phyloP scores from a whole-genome alignment of 768 basidiomycete species.

The Russula brevipes region DNA sequence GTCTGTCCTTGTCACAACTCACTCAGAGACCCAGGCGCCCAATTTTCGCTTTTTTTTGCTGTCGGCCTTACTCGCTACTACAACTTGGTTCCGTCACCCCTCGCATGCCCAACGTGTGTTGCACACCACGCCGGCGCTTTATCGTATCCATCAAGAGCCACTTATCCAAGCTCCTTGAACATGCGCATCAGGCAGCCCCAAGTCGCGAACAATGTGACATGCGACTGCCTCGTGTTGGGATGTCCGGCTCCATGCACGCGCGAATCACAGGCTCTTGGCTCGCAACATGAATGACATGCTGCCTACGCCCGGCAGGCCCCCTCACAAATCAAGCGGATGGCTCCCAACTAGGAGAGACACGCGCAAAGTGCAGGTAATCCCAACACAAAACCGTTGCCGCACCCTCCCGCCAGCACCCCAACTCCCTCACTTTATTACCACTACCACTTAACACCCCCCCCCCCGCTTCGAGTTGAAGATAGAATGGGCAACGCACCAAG shows the following conservation, averaged over 20 bases:
- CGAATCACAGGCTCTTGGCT: conserved; percentile 13
- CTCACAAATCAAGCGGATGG: conserved; percentile 11
- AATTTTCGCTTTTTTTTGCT: too few species aligned
- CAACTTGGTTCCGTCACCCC: neutral
- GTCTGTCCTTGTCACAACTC: neutral
- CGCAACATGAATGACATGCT: conserved; percentile 19
- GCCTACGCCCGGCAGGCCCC: conserved; percentile 19
- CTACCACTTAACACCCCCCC: neutral
- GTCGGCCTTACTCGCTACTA: neutral
- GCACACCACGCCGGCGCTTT: neutral
- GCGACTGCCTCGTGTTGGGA: conserved; percentile 18
- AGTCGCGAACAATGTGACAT: conserved; percentile 12
- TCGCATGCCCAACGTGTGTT: conserved; percentile 2
- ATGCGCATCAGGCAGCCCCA: conserved; percentile 15
- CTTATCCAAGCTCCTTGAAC: neutral
- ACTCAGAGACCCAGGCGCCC: neutral
- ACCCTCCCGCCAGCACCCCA: neutral
- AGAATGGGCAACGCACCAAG: conserved; percentile 25
- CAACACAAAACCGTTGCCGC: conserved; percentile 17
- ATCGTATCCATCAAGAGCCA: neutral
- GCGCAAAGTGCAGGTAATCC: conserved; percentile 10
- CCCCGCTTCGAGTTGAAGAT: neutral
- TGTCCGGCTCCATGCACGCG: conserved; percentile 8
- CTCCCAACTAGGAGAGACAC: conserved; percentile 13
- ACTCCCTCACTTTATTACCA: neutral